Conservation (phyloP, 2,329 filamentous ascomycete genomes). For the Alternaria metachromatica region DNA sequence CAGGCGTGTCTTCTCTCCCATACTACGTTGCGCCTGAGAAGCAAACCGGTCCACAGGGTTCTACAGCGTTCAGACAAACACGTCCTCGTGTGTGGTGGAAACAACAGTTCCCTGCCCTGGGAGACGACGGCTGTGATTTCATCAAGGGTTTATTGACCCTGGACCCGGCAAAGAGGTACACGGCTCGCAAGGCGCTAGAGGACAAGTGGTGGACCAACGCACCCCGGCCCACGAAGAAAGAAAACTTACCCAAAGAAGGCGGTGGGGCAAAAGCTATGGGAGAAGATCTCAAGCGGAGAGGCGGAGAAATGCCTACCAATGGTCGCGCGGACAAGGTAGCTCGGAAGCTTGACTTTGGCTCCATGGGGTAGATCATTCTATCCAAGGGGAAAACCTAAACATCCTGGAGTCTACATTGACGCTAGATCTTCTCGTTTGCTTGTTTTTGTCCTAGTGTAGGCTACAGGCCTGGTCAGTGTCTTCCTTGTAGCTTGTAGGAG, state of each 20-base stretch:
- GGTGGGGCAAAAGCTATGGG: conserved; percentile 75
- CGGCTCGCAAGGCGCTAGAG: conserved; percentile 76
- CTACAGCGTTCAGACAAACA: conserved; percentile 57
- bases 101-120: conserved; percentile 78
- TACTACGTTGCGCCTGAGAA: conserved; percentile 75
- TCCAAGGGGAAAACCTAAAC: not conserved
- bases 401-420: not conserved
- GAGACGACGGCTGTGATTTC: conserved; percentile 82
- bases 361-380: conserved; percentile 18
- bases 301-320: conserved; percentile 67
- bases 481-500: not conserved
- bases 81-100: conserved; percentile 77
- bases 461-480: not conserved
- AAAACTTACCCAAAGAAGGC: conserved; percentile 80
- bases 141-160: conserved; percentile 84
- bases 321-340: conserved; percentile 75
- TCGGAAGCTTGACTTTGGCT: conserved; percentile 66
- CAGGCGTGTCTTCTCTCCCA: conserved; percentile 80
- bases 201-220: conserved; percentile 88
- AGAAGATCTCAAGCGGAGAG: conserved; percentile 79
- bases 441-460: not conserved
- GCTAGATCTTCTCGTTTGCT: not conserved
- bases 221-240: conserved; percentile 81
- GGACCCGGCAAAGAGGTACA: conserved; percentile 85
- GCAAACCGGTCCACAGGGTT: conserved; percentile 37